Percentiles rank a stretch among this genome's conserved stretches.
Conservation (phyloP, 1,284 basidiomycete species). For the Rhizoctonia solani region DNA sequence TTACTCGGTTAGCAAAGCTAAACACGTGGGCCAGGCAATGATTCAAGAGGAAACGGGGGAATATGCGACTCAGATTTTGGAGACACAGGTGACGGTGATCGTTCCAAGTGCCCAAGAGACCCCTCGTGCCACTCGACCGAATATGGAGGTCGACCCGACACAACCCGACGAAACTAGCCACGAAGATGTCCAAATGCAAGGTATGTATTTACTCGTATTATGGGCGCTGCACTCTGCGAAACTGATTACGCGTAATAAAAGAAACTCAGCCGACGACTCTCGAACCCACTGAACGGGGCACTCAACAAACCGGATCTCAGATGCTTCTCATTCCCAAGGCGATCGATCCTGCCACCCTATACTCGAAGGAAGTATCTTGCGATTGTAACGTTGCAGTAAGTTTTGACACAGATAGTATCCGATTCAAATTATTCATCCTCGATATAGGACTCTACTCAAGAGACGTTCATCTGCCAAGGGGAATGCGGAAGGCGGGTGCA, state of each 20-base stretch:
- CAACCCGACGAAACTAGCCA: background rate
- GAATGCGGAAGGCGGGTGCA: constrained; percentile 21
- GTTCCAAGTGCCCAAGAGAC: background rate
- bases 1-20: no score
- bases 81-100: constrained; percentile 21
- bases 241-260: background rate
- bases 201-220: background rate
- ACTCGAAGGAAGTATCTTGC: constrained; percentile 8
- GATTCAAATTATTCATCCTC: background rate
- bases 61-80: constrained; percentile 3
- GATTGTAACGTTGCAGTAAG: constrained; percentile 7
- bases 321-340: background rate
- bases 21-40: background rate
- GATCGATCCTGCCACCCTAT: constrained; percentile 9
- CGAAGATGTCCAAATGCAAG: background rate
- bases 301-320: background rate
- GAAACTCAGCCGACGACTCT: background rate
- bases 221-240: background rate
- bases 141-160: constrained; percentile 9
- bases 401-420: background rate
- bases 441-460: background rate
- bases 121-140: background rate
- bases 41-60: background rate
- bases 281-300: background rate
- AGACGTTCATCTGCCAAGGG: constrained; percentile 31